Conservation (phyloP, 352 stramenopile species). For the Globisporangium echinulatum region DNA sequence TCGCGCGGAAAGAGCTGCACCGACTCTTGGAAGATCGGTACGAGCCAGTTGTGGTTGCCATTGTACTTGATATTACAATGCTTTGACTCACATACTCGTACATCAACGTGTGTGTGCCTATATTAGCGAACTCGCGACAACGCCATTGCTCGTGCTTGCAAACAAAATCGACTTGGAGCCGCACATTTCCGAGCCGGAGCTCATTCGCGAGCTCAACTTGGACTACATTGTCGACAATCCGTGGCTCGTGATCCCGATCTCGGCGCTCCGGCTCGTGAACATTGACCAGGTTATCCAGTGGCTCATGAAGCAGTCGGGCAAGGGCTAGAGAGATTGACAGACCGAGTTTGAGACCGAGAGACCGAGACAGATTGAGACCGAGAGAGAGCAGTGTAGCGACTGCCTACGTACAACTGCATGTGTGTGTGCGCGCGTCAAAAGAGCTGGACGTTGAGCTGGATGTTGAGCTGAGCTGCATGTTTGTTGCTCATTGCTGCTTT, state of each 20-base stretch:
- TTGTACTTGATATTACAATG: not conserved
- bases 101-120: conserved; percentile 3
- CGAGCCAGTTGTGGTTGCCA: conserved; percentile 18
- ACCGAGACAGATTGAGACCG: conserved; percentile 7
- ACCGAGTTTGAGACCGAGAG: not conserved
- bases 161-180: conserved; percentile 99
- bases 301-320: conserved; percentile 93
- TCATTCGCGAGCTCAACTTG: conserved; percentile 94
- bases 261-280: conserved; percentile 93
- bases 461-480: too few species aligned
- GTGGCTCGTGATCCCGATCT: conserved; percentile 98
- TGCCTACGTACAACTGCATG: too few species aligned
- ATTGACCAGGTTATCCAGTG: conserved; percentile 97
- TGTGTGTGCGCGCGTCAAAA: not conserved
- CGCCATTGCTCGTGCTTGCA: conserved; percentile 94
- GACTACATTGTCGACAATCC: conserved; percentile 99
- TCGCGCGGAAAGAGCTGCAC: conserved; percentile 93
- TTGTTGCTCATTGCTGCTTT: too few species aligned
- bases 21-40: conserved; percentile 92
- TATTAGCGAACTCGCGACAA: conserved; percentile 79
- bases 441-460: not conserved
- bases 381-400: not conserved
- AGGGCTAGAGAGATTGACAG: conserved; percentile 41
- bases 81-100: not conserved
- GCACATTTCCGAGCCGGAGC: conserved; percentile 86